Percentiles rank a stretch among this genome's conserved stretches.
Evolutionary conservation across 768 basidiomycete genomes (phyloP).

Genomic region (Plicaturopsis crispa): DNA sequence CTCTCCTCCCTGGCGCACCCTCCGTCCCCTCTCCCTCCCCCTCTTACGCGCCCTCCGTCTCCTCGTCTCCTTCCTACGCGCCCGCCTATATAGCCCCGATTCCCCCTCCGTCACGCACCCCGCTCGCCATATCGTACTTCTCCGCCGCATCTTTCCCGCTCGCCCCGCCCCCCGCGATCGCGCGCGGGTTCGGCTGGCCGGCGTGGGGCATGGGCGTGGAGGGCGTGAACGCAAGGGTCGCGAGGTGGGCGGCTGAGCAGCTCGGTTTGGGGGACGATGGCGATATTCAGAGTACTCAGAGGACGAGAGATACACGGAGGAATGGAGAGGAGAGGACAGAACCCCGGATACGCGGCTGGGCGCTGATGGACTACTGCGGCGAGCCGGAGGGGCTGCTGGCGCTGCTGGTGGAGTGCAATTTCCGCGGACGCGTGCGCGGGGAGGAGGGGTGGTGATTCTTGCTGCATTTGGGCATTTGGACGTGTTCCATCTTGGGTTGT

Average conservation of each 20-base stretch:
- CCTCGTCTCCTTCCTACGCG: too few species aligned
- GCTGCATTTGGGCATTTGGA: too few species aligned
- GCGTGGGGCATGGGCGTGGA: constrained; percentile 70
- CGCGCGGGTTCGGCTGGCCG: constrained; percentile 83
- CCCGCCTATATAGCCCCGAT: too few species aligned
- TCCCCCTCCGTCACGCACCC: neutral
- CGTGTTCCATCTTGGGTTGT: too few species aligned
- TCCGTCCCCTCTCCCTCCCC: too few species aligned
- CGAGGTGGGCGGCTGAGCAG: too few species aligned
- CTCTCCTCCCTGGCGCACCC: constrained; percentile 51
- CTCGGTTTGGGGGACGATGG: constrained; percentile 43
- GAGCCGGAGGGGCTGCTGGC: constrained; percentile 56
- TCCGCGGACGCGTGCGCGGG: constrained; percentile 36
- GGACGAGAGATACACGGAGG: constrained; percentile 1
- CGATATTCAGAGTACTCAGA: neutral
- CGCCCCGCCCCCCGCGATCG: constrained; percentile 68
- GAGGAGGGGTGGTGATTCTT: constrained; percentile 44
- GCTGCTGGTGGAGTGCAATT: constrained; percentile 75
- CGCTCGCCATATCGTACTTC: constrained; percentile 70
- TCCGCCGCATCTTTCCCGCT: constrained; percentile 80
- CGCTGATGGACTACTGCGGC: constrained; percentile 64
- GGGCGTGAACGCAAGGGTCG: constrained; percentile 76
- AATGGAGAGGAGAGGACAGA: constrained; percentile 16
- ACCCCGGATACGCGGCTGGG: constrained; percentile 65
- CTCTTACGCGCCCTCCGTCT: too few species aligned